Conservation (phyloP, 257 asterid species). For the Jacaranda copaia region DNA sequence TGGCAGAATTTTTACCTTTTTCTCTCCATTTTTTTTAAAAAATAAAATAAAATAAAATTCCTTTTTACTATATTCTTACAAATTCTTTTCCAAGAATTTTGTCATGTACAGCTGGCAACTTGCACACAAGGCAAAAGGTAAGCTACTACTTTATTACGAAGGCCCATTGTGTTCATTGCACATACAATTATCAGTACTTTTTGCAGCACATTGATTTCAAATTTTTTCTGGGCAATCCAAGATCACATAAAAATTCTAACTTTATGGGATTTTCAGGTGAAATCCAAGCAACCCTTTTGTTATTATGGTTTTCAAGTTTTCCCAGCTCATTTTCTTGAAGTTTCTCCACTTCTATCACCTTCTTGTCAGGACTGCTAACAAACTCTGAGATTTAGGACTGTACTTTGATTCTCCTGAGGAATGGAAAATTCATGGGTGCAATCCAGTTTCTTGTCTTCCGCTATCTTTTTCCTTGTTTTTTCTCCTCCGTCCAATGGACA, state of each 20-base stretch:
- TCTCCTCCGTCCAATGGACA: conserved; percentile 57
- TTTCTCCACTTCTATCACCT: not conserved
- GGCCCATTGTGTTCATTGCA: conserved; percentile 30
- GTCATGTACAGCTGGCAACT: conserved; percentile 26
- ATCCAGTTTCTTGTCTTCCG: conserved; percentile 39
- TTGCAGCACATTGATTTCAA: conserved; percentile 24
- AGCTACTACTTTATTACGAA: conserved; percentile 42
- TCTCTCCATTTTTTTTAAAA: not conserved
- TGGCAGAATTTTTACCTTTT: conserved; percentile 14
- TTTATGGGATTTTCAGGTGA: conserved; percentile 37
- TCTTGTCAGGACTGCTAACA: not conserved
- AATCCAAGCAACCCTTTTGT: conserved; percentile 29
- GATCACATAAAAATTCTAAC: conserved; percentile 23
- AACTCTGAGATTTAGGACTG: not conserved
- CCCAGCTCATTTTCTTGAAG: not conserved
- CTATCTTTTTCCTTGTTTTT: conserved; percentile 36
- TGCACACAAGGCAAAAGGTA: conserved; percentile 33
- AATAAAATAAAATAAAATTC: not conserved
- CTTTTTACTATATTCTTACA: not conserved
- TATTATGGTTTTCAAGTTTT: conserved; percentile 8
- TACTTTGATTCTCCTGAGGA: conserved; percentile 18
- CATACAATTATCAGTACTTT: conserved; percentile 16
- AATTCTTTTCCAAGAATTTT: not conserved
- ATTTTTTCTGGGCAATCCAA: not conserved
- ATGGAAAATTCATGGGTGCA: conserved; percentile 36